Evolutionary conservation across 345 rosid genomes (phyloP), one percentile per base, ranked within the genome.

Genomic region (Erysimum cheiranthoides): DNA sequence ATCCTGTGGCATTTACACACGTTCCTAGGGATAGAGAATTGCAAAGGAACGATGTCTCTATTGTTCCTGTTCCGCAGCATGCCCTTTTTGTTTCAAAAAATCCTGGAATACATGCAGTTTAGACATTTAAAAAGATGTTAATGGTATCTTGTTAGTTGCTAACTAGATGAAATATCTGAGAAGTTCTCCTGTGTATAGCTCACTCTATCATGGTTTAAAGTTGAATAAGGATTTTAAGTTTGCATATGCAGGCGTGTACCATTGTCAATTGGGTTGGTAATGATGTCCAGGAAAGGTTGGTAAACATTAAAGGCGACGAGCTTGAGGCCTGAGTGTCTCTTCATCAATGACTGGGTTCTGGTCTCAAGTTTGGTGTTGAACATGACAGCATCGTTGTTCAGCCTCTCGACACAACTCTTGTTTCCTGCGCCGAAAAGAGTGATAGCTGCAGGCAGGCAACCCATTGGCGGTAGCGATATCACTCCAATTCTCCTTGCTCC

Each of bases 361-460:
- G 46, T 73, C 78, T 86, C 88, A 71, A 94, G 88, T 84, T 89
- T 92, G 25, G 75, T 62, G 83, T 94, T 92, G 87, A 87, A 90
- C 46, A 81, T 82, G 68, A 83, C 54, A 27, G 98, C 92, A 60
- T 90, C 97, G 42, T 71, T 80, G 74, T 94, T 94, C 66, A 92
- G 77, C 79, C 89, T 85, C 57, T 76, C 82, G 27, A 91, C 92
- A 62, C 98, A 92, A 66, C 70, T 82, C 73, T 78, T 85, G 81
- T 85, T 89, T 83, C 98, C 98, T 32, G 11, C 70, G 4, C 96
- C 97, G 53, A 86, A 89, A 62, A 92, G 86, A 31, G 95, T 90
- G 76, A 92, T 84, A 40, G 93, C 95, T 66, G 96, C 98, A 0
- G 96, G 98, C 78, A 94, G 78, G 81, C 96, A 92, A 62, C 98